Evolutionary conservation across 78 protist species (phyloP).

Genomic region (Dictyostelium brefeldianum): DNA sequence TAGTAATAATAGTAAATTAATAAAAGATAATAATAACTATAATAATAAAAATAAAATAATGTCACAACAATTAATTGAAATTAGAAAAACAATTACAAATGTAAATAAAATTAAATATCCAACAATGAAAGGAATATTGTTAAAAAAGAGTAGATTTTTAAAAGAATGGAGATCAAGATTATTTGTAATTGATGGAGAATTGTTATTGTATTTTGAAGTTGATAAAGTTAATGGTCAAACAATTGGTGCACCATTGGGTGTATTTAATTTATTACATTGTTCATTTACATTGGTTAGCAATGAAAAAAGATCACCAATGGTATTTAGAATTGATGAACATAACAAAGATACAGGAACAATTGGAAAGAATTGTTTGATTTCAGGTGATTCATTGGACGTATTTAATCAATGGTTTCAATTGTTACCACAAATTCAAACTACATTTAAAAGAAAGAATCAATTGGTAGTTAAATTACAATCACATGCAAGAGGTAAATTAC

Average conservation of each 20-base stretch:
- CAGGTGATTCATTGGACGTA: not conserved
- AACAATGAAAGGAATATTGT: not conserved
- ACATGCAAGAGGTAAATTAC: not conserved
- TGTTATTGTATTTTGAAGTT: slow-evolving; percentile 13
- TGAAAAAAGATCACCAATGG: not conserved
- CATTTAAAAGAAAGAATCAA: not conserved
- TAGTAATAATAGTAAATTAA: not conserved
- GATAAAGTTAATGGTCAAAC: not conserved
- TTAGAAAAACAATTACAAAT: not conserved
- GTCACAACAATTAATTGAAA: slow-evolving; percentile 30
- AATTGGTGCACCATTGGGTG: slow-evolving; percentile 25
- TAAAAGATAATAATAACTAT: not conserved
- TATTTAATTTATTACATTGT: slow-evolving; percentile 17
- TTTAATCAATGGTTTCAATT: slow-evolving; percentile 20
- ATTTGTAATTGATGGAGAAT: not conserved
- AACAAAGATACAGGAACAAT: not conserved
- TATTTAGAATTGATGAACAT: not conserved
- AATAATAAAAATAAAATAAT: not conserved
- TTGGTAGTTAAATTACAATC: not conserved
- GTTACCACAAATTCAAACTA: not conserved
- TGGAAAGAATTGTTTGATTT: slow-evolving; percentile 9
- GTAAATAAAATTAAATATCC: not conserved
- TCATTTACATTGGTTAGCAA: not conserved
- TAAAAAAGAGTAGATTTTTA: slow-evolving; percentile 12
- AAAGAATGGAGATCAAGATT: slow-evolving; percentile 3